Evolutionary conservation across 371 early-diverging fungal species (phyloP).

Genomic region (Thermomucor indicae-seudaticae): DNA sequence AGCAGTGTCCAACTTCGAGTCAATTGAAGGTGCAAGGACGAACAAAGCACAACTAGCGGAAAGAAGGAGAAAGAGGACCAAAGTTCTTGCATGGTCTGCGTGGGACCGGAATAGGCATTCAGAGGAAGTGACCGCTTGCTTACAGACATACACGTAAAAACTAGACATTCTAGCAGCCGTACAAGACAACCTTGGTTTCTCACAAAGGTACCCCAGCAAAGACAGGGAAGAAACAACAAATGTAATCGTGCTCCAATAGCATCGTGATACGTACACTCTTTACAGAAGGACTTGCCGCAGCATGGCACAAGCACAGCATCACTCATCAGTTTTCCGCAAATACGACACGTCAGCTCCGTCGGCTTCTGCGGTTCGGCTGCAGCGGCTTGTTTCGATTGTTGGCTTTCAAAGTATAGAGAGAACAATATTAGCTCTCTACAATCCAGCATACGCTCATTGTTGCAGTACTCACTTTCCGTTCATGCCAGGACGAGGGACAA

Average conservation of each 20-base stretch:
- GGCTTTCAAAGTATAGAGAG: no score
- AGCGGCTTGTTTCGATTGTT: not conserved
- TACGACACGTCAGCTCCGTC: conserved; percentile 63
- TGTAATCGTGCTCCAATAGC: not conserved
- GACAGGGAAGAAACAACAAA: not conserved
- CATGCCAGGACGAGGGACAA: conserved; percentile 31
- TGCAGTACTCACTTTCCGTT: conserved; percentile 19
- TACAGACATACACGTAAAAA: no score
- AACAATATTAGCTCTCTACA: not conserved
- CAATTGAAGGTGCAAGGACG: no score
- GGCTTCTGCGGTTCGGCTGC: conserved; percentile 22
- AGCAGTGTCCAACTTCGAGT: no score
- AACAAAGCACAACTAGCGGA: no score
- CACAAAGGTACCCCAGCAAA: no score
- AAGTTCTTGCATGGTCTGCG: no score
- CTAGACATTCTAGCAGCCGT: conserved; percentile 5
- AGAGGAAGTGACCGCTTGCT: no score
- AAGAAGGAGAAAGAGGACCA: no score
- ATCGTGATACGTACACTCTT: conserved; percentile 63
- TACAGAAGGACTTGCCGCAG: conserved; percentile 86
- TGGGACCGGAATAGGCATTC: no score
- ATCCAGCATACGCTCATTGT: not conserved
- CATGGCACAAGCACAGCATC: conserved; percentile 84
- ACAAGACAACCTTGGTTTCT: not conserved
- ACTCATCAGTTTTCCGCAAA: conserved; percentile 73